phyloP scores from a whole-genome alignment of 2,329 filamentous ascomycete genomes.

The Cyphellophora europaea region DNA sequence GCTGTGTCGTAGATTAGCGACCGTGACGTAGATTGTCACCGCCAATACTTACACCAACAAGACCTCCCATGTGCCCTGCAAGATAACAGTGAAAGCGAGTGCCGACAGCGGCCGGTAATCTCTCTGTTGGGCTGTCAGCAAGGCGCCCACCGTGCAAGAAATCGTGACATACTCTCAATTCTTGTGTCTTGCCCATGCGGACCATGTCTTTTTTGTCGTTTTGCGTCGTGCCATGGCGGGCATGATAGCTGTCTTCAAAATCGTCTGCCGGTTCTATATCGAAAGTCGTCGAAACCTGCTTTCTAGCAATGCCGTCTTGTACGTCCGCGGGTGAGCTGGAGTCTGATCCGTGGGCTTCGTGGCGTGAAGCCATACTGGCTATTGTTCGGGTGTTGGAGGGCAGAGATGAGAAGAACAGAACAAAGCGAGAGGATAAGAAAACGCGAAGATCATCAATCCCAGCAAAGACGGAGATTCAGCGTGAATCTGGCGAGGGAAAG shows the following conservation, averaged over 20 bases:
- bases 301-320: too few relatives aligned
- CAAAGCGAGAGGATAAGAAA: too few relatives aligned
- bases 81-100: conserved; percentile 26
- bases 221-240: conserved; percentile 2
- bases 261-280: neutral
- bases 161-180: conserved; percentile 28
- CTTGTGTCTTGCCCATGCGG: conserved; percentile 42
- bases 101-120: conserved; percentile 27
- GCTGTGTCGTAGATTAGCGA: conserved; percentile 2
- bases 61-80: conserved; percentile 30
- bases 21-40: conserved; percentile 15
- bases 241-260: conserved; percentile 4
- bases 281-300: neutral
- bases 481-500: too few relatives aligned
- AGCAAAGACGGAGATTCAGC: too few relatives aligned
- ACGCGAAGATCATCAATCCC: too few relatives aligned
- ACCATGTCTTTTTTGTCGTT: conserved; percentile 31
- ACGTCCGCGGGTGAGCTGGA: neutral
- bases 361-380: too few relatives aligned
- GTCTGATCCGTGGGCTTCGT: too few relatives aligned
- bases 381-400: too few relatives aligned
- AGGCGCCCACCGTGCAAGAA: neutral
- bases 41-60: conserved; percentile 19
- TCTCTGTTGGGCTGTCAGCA: conserved; percentile 4
- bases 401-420: too few relatives aligned